Base-by-base conservation (phyloP, 202 grass and related monocot genomes). In the Musa balbisiana region DNA sequence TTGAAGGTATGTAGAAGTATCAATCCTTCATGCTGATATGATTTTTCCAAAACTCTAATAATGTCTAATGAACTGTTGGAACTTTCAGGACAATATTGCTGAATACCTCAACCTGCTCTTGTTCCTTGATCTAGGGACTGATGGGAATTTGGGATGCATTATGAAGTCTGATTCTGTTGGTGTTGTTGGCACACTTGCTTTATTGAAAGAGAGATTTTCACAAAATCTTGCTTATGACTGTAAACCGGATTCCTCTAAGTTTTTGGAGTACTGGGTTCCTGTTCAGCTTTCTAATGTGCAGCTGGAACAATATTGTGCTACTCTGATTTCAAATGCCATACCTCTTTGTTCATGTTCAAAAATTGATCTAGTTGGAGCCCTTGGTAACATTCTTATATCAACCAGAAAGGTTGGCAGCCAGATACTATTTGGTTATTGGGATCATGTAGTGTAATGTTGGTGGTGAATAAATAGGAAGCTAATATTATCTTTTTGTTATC, bases 201-300 rank as follows among this genome's bases (percentile, higher is more conserved):
- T 85, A 62, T 78, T 79, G 64, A 82, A 82, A 83, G 64, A 78
- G 43, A 89, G 50, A 79, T 89, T 96, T 62, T 54, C 33, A 73
- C 62, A 53, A 22, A 78, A 83, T 80, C 86, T 93, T 84, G 91
- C 83, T 72, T 86, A 90, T 80, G 85, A 90, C 55, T 59, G 50
- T 10, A 85, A 86, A 75, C 0, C 55, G 58, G 29, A 60, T 59
- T 82, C 91, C 67, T 90, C 76, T 78, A 86, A 80, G 79, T 80
- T 92, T 79, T 55, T 72, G 55, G 92, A 96, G 69, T 90, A 96
- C 55, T 96, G 94, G 92, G 89, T 92, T 73, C 92, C 92, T 80
- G 82, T 63, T 83, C 74, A n/a, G 22, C 84, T 96, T 83, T 88
- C 89, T 67, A 75, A 62, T 50, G 90, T 96, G 75, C 92, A 96